Conservation (phyloP, 2,329 filamentous ascomycete genomes). For the Epichloe festucae region DNA sequence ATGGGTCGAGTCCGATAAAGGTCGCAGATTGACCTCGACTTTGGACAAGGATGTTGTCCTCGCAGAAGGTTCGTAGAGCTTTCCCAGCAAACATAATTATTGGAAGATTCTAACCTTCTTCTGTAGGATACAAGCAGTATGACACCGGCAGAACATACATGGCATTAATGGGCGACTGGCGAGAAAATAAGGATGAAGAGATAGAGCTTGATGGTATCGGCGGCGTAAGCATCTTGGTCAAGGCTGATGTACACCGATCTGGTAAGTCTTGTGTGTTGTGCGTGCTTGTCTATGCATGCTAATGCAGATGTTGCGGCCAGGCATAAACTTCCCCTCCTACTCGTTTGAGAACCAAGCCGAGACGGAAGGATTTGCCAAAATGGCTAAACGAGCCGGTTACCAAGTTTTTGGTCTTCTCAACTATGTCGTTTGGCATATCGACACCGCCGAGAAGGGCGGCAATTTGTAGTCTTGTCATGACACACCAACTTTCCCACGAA, state of each 20-base stretch:
- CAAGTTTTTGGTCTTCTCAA: conserved; percentile 86
- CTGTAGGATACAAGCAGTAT: conserved; percentile 76
- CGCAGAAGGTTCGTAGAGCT: conserved; percentile 57
- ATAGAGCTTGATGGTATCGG: conserved; percentile 90
- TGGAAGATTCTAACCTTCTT: conserved; percentile 10
- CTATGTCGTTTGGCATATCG: conserved; percentile 97
- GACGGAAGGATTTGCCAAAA: conserved; percentile 96
- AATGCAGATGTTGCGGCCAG: conserved; percentile 29
- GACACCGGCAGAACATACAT: conserved; percentile 84
- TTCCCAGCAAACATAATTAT: neutral
- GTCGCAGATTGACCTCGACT: conserved; percentile 55
- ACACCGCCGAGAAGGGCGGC: conserved; percentile 86
- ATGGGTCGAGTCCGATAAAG: conserved; percentile 89
- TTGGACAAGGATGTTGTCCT: conserved; percentile 73
- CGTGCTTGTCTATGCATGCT: conserved; percentile 9
- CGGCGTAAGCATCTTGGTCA: conserved; percentile 93
- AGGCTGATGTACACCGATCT: conserved; percentile 92
- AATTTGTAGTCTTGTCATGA: conserved; percentile 39
- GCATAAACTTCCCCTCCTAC: conserved; percentile 95
- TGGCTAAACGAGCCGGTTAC: conserved; percentile 94
- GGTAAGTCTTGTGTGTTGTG: conserved; percentile 37
- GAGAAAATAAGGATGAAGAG: conserved; percentile 82
- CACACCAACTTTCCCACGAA: neutral
- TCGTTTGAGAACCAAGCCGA: conserved; percentile 98
- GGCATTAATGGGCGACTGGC: conserved; percentile 84